Conservation (phyloP, 345 rosid genomes). For the Bruguiera parviflora region DNA sequence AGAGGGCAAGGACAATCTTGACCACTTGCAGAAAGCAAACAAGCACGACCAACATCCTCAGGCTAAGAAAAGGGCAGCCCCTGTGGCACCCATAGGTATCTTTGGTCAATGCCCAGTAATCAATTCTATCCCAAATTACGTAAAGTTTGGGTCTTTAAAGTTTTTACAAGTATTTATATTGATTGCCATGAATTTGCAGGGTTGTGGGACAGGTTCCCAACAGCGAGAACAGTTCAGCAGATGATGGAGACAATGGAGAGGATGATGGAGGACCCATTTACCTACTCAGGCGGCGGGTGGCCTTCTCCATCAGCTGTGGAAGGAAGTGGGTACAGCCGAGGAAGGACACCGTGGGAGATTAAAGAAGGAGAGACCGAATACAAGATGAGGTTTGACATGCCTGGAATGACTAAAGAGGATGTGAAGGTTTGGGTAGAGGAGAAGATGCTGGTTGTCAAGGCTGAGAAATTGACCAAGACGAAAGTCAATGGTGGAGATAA, state of each 20-base stretch:
- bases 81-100: slow-evolving; percentile 44
- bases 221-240: slow-evolving; percentile 56
- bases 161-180: not conserved
- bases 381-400: slow-evolving; percentile 70
- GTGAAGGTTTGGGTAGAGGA: slow-evolving; percentile 66
- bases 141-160: too few species aligned
- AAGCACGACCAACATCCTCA: slow-evolving; percentile 19
- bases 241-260: slow-evolving; percentile 74
- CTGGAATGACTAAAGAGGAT: slow-evolving; percentile 65
- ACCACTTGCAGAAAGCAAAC: slow-evolving; percentile 43
- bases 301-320: slow-evolving; percentile 22
- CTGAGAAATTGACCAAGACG: slow-evolving; percentile 39
- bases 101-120: not conserved
- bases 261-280: slow-evolving; percentile 46
- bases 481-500: slow-evolving; percentile 7
- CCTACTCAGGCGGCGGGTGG: slow-evolving; percentile 32
- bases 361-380: slow-evolving; percentile 50
- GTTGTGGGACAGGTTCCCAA: slow-evolving; percentile 41
- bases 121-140: not conserved
- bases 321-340: slow-evolving; percentile 35
- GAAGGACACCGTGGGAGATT: slow-evolving; percentile 69
- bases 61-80: slow-evolving; percentile 36
- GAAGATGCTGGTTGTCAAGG: slow-evolving; percentile 51
- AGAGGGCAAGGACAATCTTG: slow-evolving; percentile 41
- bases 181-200: slow-evolving; percentile 8